Conservation (phyloP, 2,329 filamentous ascomycete species). For the Xylaria sp. region DNA sequence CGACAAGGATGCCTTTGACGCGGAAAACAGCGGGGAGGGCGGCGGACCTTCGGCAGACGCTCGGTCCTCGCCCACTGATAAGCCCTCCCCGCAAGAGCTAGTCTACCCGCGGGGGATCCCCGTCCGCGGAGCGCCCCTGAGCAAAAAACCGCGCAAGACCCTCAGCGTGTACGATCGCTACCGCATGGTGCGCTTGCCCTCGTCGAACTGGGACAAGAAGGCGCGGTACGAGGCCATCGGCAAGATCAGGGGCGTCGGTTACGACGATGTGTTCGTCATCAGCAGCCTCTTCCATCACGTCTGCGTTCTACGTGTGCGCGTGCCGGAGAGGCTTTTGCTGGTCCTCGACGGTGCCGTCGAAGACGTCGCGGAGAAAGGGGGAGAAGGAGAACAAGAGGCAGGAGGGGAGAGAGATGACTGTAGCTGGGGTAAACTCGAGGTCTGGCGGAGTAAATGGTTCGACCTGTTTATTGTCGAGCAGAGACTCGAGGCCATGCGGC, state of each 20-base stretch:
- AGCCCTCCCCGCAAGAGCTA: conserved; percentile 9
- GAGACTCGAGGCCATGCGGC: conserved; percentile 64
- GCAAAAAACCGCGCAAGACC: conserved; percentile 64
- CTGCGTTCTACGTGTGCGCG: conserved; percentile 66
- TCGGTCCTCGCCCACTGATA: conserved; percentile 7
- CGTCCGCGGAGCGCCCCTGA: conserved; percentile 46
- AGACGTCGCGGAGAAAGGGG: conserved; percentile 16
- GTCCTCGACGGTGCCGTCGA: conserved; percentile 60
- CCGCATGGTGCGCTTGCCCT: conserved; percentile 68
- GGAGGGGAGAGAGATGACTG: conserved; percentile 41
- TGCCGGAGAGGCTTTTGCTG: conserved; percentile 63
- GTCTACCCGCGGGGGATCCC: conserved; percentile 35
- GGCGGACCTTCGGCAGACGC: not conserved
- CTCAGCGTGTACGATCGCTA: conserved; percentile 71
- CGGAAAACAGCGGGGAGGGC: conserved; percentile 6
- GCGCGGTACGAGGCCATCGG: conserved; percentile 68
- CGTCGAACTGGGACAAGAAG: conserved; percentile 69
- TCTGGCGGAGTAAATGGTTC: conserved; percentile 70
- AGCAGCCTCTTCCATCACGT: conserved; percentile 72
- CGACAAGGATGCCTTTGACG: conserved; percentile 55
- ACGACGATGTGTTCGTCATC: conserved; percentile 71
- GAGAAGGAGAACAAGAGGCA: not conserved
- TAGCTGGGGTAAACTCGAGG: conserved; percentile 63
- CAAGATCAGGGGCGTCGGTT: conserved; percentile 56
- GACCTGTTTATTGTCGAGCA: conserved; percentile 67